Evolutionary conservation across 257 asterid species (phyloP), one percentile per base, ranked within the genome.

Genomic region (Mentha longifolia): DNA sequence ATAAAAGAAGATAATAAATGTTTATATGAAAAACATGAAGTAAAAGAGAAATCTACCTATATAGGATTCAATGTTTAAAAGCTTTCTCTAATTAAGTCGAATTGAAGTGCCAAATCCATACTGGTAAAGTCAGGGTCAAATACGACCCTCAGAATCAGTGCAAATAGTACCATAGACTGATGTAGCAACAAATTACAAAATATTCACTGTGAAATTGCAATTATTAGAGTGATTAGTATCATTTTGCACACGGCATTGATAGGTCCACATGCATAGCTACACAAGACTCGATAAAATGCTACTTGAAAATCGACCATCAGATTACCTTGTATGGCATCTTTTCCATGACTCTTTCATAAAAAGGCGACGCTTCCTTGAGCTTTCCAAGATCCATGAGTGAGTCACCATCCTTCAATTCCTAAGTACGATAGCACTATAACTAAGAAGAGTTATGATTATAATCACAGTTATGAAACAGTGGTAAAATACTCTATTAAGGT

Each of bases 401-500:
- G 82, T 94, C 90, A 1, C 97, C 97, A 4, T 89, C 96, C 51
- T 73, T 84, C 83, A 94, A 72, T 76, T 83, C 96, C 98, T 94
- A 85, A 61, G 86, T 74, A 89, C 41, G 78, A 81, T 43, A 83
- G 81, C 86, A 91, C 89, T 82, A 85, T 77, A 87, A 92, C 73
- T 85, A 86, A 85, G 87, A 85, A 81, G 85, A 81, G 77, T 78
- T 68, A 67, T 63, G 46, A 83, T 79, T 67, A 75, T 79, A 76
- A 77, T 62, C 80, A 65, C 60, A 68, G 16, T 47, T 61, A n/a
- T 41, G 37, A 64, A 50, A 55, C 55, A 65, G 50, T 17, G 20
- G 46, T 39, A 35, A 46, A 52, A 49, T 20, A 63, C 46, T 58
- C 61, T 52, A 52, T 39, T 50, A 30, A 37, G 10, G 25, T 37